Conservation (phyloP, 2,329 filamentous ascomycete genomes). For the Fusarium udum region DNA sequence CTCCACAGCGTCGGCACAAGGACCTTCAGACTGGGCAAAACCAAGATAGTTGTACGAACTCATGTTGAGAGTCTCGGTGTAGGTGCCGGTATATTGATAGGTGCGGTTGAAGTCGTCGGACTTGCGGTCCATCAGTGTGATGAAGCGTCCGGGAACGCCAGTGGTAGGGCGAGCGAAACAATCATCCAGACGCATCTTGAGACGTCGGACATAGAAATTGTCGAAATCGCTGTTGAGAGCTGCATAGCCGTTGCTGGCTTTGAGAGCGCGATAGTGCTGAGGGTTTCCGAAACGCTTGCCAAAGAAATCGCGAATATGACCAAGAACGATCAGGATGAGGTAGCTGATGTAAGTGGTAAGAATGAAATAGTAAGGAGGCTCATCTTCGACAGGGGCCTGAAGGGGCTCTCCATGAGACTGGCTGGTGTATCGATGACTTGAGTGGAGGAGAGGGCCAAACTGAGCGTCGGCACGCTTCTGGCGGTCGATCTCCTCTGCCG, state of each 20-base stretch:
- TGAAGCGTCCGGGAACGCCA: conserved; percentile 92
- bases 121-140: conserved; percentile 89
- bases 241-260: conserved; percentile 87
- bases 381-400: conserved; percentile 86
- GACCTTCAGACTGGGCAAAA: conserved; percentile 96
- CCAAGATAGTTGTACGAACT: conserved; percentile 99
- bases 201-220: conserved; percentile 92
- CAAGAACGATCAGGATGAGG: conserved; percentile 92
- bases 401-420: conserved; percentile 84
- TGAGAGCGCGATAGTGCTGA: conserved; percentile 82
- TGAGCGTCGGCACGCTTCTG: conserved; percentile 85
- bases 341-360: conserved; percentile 99
- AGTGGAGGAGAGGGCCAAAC: conserved; percentile 85
- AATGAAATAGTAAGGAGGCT: conserved; percentile 95
- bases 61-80: conserved; percentile 96
- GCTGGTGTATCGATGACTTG: conserved; percentile 88
- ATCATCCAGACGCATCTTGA: conserved; percentile 96
- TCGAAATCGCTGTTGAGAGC: conserved; percentile 98
- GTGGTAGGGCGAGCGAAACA: conserved; percentile 94
- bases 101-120: conserved; percentile 92
- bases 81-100: conserved; percentile 89
- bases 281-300: conserved; percentile 92
- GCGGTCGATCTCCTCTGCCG: conserved; percentile 80
- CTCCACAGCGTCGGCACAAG: conserved; percentile 93
- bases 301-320: conserved; percentile 96